Percentiles rank a stretch among this genome's conserved stretches.
phyloP scores from a whole-genome alignment of 768 basidiomycete genomes.

The Hebeloma cylindrosporum region DNA sequence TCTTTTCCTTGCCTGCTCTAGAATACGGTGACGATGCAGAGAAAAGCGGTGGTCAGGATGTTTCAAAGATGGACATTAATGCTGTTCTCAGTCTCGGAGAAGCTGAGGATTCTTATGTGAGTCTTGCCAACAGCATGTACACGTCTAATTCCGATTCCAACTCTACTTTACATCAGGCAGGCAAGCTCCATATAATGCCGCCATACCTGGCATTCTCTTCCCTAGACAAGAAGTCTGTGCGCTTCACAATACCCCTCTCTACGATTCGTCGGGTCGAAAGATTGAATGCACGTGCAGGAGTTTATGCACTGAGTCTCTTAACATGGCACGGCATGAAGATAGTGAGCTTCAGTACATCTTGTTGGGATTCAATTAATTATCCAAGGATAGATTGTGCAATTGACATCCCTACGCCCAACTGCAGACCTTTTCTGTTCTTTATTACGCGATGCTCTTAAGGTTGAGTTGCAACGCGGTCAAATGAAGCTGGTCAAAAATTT shows the following conservation, averaged over 20 bases:
- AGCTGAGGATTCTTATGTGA: constrained; percentile 92
- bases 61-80: constrained; percentile 81
- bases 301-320: constrained; percentile 93
- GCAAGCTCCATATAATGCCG: constrained; percentile 84
- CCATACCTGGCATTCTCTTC: constrained; percentile 91
- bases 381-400: constrained; percentile 72
- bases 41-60: constrained; percentile 43
- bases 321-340: constrained; percentile 95
- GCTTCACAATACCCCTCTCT: constrained; percentile 88
- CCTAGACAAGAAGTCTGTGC: constrained; percentile 87
- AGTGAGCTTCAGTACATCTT: constrained; percentile 45
- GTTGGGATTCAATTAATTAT: constrained; percentile 6
- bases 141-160: constrained; percentile 8
- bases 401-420: constrained; percentile 90
- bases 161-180: constrained; percentile 54
- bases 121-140: constrained; percentile 31
- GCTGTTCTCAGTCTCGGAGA: constrained; percentile 82
- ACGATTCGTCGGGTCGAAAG: constrained; percentile 93
- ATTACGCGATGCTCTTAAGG: constrained; percentile 85
- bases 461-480: constrained; percentile 83
- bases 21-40: constrained; percentile 26
- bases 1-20: constrained; percentile 77
- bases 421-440: constrained; percentile 92
- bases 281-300: constrained; percentile 89
- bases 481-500: constrained; percentile 95